Percentiles rank a stretch among this genome's conserved stretches.
Conservation (phyloP, 768 basidiomycete species). For the Chalciporus sphaerocephalus region DNA sequence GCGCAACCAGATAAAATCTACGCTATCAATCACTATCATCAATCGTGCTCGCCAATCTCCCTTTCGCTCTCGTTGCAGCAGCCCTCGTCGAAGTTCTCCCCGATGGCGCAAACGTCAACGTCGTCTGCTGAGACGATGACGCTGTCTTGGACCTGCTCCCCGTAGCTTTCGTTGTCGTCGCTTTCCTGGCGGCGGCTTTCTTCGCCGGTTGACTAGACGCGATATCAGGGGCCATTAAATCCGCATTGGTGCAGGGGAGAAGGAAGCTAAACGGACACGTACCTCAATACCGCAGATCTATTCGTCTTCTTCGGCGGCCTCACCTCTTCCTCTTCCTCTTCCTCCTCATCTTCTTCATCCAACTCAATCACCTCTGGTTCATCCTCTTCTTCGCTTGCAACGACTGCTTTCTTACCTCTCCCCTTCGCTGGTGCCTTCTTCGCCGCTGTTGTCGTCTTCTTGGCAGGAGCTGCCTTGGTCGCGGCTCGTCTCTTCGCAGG, state of each 20-base stretch:
- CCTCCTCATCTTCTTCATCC: constrained; percentile 51
- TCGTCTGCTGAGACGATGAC: constrained; percentile 35
- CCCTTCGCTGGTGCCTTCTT: constrained; percentile 45
- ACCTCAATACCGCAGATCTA: constrained; percentile 66
- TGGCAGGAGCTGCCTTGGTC: constrained; percentile 41
- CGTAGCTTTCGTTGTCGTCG: constrained; percentile 35
- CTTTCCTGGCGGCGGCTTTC: constrained; percentile 52
- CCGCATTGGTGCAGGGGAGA: too few species aligned
- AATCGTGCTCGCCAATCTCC: constrained; percentile 52
- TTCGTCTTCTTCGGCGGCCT: constrained; percentile 53
- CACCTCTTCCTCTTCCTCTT: constrained; percentile 44
- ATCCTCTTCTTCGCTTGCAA: constrained; percentile 47
- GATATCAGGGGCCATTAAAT: too few species aligned
- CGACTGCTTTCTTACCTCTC: constrained; percentile 52
- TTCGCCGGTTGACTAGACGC: constrained; percentile 38
- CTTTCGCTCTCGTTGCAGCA: constrained; percentile 65
- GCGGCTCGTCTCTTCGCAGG: constrained; percentile 30
- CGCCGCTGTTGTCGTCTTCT: constrained; percentile 15
- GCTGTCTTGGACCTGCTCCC: constrained; percentile 29
- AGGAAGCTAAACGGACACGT: constrained; percentile 6
- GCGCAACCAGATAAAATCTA: too few species aligned
- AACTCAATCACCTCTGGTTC: constrained; percentile 52
- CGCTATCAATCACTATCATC: too few species aligned
- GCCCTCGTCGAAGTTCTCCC: constrained; percentile 55
- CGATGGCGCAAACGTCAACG: constrained; percentile 60